Evolutionary conservation across 192 early-diverging fungal genomes (phyloP), one percentile per base, ranked within the genome.

Genomic region (Coemansia sp.): DNA sequence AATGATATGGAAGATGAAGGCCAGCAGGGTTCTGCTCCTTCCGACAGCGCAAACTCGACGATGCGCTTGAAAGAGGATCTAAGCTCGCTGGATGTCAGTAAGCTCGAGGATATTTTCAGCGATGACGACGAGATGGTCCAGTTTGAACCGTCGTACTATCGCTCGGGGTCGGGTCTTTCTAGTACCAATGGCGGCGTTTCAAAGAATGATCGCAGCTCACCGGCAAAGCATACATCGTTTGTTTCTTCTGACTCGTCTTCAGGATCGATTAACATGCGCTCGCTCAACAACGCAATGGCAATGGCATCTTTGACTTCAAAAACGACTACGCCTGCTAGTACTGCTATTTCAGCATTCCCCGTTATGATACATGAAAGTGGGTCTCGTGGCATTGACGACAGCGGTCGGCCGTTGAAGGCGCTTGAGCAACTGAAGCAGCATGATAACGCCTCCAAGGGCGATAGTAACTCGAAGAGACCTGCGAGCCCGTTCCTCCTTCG

Each of bases 21-120:
- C 7, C 52, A 46, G 41, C 63, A 48, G 18, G 65, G 59, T 4
- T 43, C 37, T 16, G 22, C 51, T 15, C 9, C 15, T 13, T 64
- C 57, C 7, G 70, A 52, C 16, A 52, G 48, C 2, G 67, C 54
- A 19, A 66, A 76, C 22, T 55, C 65, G n/a, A 70, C 79, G 3
- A 52, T 82, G 47, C 79, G 79, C 21, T 65, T 82, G 49, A 76
- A 76, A 39, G 74, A 73, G 15, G 74, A 82, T 58, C 71, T 70
- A 0, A 57, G 45, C 19, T 56, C 71, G 11, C 65, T 73, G 26
- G 49, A 69, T 18, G 71, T 73, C 60, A 62, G 69, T 40, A 61
- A 71, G 36, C 69, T 76, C n/a, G 79, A 82, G 36, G 79, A 73
- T 16, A 82, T 82, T 4, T 82, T 82, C n/a, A 82, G 74, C 68